Base-by-base conservation (phyloP, 179 eudicot genomes). In the Heliamphora pulchella region DNA sequence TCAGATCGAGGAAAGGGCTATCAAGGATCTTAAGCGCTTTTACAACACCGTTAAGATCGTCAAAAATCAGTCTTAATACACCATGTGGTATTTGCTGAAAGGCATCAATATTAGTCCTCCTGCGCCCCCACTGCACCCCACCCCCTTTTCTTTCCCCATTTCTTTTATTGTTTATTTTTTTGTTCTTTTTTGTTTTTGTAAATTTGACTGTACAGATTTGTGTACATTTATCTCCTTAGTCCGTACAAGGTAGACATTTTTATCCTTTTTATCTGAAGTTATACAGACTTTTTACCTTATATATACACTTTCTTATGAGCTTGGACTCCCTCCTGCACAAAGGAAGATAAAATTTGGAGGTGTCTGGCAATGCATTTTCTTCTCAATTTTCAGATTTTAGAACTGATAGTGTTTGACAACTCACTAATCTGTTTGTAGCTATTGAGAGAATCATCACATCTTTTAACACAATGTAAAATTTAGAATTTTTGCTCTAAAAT, bases 1-100 rank as follows among this genome's bases (percentile, higher is more conserved):
- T 77, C 97, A 94, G 87, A 91, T 90, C 9, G 96, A 93, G 88
- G 98, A 93, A 81, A 93, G 75, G 90, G 98, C 98, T 13, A 91
- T 94, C 67, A 94, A 93, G 86, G 98, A 94, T 82, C 90, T 94
- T 65, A 90, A 79, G 82, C 96, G 98, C 74, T 91, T 93, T 73
- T 94, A 94, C 86, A 91, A 89, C 89, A 89, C 78, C n/a, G 98
- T 94, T 75, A 94, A 83, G 83, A 84, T 94, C 31, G 87, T 89
- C 39, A 88, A 81, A 81, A 84, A 86, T 79, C 87, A 80, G 51
- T 80, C 85, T 48, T 87, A 55, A 8, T 10, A 70, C 0, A 53
- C 1, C 17, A 0, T 43, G 51, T 8, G 51, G 10, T 3, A 31
- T 64, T 22, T 10, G 13, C 2, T 22, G 76, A 51, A 61, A 9